Evolutionary conservation across 208 protist genomes (phyloP).

Genomic region (Crithidia brevicula): DNA sequence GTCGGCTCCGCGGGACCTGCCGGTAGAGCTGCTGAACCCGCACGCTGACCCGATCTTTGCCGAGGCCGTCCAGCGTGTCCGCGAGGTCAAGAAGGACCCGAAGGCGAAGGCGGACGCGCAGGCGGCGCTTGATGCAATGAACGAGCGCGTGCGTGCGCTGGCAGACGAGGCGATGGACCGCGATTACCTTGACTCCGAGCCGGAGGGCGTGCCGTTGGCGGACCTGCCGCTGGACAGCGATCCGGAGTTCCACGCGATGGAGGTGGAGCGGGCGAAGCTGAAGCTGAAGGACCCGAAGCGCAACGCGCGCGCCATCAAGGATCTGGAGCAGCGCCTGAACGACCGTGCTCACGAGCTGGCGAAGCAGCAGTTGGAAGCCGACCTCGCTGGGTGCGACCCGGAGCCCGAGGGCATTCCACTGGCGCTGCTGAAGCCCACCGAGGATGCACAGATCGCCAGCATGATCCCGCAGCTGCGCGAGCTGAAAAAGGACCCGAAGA

Average conservation of each 20-base stretch:
- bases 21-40: slow-evolving; percentile 56
- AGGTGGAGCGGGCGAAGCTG: slow-evolving; percentile 73
- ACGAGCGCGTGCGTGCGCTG: slow-evolving; percentile 58
- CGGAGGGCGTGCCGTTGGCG: slow-evolving; percentile 65
- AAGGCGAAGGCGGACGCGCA: slow-evolving; percentile 33
- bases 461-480: slow-evolving; percentile 74
- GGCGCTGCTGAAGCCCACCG: slow-evolving; percentile 49
- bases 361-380: slow-evolving; percentile 53
- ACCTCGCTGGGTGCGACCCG: slow-evolving; percentile 60
- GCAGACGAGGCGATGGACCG: slow-evolving; percentile 49
- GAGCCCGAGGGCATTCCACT: slow-evolving; percentile 76
- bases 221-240: slow-evolving; percentile 60
- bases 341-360: slow-evolving; percentile 77
- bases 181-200: slow-evolving; percentile 72
- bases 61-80: slow-evolving; percentile 47
- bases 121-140: slow-evolving; percentile 50
- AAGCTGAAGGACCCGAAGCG: slow-evolving; percentile 67
- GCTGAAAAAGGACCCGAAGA: slow-evolving; percentile 54
- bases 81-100: slow-evolving; percentile 48
- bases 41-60: slow-evolving; percentile 67
- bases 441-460: slow-evolving; percentile 52
- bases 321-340: slow-evolving; percentile 74
- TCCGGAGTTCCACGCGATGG: slow-evolving; percentile 55
- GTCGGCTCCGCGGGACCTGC: slow-evolving; percentile 52
- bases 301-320: slow-evolving; percentile 44